These are phyloP conservation scores for Volvariella surrecta DNA, from an alignment of 1,284 basidiomycete genomes.

Conservation along the genomic window DNA sequence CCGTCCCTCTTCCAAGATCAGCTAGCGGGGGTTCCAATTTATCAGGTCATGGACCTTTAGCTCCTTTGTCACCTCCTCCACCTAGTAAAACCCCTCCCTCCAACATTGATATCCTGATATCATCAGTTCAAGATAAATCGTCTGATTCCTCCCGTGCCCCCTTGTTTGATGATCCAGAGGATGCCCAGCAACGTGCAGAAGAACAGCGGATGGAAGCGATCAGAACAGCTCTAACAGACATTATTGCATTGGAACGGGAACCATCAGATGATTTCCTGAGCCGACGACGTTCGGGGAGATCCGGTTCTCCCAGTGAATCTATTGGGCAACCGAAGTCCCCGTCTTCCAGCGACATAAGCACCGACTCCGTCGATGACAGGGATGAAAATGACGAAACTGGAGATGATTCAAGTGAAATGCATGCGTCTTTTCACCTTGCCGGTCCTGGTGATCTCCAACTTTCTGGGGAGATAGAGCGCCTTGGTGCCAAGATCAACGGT, in stretches of 20 bases:
- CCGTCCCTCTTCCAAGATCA: constrained; percentile 23
- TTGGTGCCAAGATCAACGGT: constrained; percentile 69
- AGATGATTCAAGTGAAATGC: constrained; percentile 34
- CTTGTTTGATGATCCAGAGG: constrained; percentile 72
- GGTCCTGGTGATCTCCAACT: constrained; percentile 83
- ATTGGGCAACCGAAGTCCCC: constrained; percentile 2
- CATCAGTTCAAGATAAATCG: constrained; percentile 43
- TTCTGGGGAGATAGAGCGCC: constrained; percentile 70
- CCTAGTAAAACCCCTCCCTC: constrained; percentile 26
- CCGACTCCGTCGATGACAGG: constrained; percentile 30
- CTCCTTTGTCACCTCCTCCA: constrained; percentile 23
- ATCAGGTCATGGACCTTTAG: constrained; percentile 16
- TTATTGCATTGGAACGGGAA: constrained; percentile 76
- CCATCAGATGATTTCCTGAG: constrained; percentile 5
- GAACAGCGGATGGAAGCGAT: constrained; percentile 88
- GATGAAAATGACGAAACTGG: constrained; percentile 33
- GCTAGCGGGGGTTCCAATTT: constrained; percentile 26
- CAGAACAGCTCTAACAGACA: constrained; percentile 88
- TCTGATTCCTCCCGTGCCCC: constrained; percentile 57
- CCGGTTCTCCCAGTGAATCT: not conserved
- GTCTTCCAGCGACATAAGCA: constrained; percentile 20
- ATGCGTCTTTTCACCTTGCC: constrained; percentile 59
- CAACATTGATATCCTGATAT: constrained; percentile 72
- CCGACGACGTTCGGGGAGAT: no score
- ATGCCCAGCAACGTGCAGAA: constrained; percentile 52